These are phyloP conservation scores for Colletotrichum simmondsii DNA, from an alignment of 2,329 filamentous ascomycete genomes.

Conservation along the genomic window DNA sequence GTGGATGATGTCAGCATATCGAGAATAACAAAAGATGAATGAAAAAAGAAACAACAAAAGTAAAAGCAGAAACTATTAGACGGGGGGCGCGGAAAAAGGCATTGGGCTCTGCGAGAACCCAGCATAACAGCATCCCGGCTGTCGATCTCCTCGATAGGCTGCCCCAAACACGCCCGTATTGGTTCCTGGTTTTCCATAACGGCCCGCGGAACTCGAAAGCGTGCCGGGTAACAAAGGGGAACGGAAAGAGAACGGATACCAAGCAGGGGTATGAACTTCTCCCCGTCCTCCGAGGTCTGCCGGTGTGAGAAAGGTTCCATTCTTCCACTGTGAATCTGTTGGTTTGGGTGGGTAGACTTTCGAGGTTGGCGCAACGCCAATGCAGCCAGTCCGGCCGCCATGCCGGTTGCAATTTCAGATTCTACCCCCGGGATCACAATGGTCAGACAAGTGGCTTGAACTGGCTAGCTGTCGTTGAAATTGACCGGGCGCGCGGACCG, in stretches of 20 bases:
- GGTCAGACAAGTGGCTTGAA: constrained; percentile 33
- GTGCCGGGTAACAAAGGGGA: constrained; percentile 1
- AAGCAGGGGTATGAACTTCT: constrained; percentile 26
- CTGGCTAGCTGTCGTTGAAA: constrained; percentile 32
- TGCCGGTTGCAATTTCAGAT: constrained; percentile 30
- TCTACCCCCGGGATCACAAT: constrained; percentile 15
- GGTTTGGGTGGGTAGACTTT: background rate
- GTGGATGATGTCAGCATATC: constrained; percentile 32
- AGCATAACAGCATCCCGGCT: background rate
- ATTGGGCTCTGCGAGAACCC: constrained; percentile 1
- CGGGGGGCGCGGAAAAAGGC: constrained; percentile 5
- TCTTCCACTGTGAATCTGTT: background rate
- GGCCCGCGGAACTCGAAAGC: background rate
- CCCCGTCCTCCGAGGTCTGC: background rate
- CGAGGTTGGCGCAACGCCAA: constrained; percentile 25
- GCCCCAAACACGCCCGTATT: background rate
- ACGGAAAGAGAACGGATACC: constrained; percentile 13
- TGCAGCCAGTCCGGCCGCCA: constrained; percentile 26
- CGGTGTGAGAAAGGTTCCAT: background rate
- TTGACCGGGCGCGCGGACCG: constrained; percentile 31
- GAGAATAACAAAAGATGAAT: constrained; percentile 14
- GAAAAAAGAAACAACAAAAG: constrained; percentile 24
- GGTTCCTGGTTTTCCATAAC: constrained; percentile 8
- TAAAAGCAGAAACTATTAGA: constrained; percentile 30
- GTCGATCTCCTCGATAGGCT: constrained; percentile 17